phyloP scores from a whole-genome alignment of 1,284 basidiomycete species.

The Pseudozyma hubeiensis region DNA sequence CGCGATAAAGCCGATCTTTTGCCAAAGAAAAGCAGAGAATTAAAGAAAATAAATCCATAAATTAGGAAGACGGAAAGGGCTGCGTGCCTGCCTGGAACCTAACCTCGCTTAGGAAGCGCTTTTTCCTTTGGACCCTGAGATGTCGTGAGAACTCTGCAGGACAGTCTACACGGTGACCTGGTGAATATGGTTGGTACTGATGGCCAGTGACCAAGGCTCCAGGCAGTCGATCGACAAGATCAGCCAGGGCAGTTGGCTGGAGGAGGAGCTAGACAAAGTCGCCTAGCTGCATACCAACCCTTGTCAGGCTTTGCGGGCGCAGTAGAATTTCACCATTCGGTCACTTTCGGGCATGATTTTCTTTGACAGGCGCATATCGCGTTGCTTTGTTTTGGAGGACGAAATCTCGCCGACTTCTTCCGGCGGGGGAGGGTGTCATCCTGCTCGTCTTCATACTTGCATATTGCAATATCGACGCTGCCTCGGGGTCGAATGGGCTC shows the following conservation, averaged over 20 bases:
- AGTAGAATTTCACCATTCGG: background rate
- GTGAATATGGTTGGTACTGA: no score
- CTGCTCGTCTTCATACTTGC: background rate
- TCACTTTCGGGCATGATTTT: constrained; percentile 5
- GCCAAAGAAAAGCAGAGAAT: background rate
- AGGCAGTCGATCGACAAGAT: no score
- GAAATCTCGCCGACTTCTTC: background rate
- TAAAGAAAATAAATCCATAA: background rate
- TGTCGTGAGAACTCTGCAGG: background rate
- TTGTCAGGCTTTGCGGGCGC: background rate
- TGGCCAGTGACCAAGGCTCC: no score
- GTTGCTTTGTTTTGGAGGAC: background rate
- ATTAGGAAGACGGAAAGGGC: background rate
- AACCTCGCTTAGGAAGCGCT: constrained; percentile 9
- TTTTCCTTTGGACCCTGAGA: constrained; percentile 9
- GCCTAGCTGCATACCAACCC: no score
- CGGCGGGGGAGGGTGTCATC: background rate
- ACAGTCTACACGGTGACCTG: no score
- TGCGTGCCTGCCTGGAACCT: no score
- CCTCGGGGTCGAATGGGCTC: no score
- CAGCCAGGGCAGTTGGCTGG: no score
- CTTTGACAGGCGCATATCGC: background rate
- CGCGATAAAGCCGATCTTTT: constrained; percentile 13
- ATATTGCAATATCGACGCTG: no score
- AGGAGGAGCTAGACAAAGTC: no score